Evolutionary conservation across 805 yeast genomes (phyloP).

Genomic region (Saccharomyces paradoxus): DNA sequence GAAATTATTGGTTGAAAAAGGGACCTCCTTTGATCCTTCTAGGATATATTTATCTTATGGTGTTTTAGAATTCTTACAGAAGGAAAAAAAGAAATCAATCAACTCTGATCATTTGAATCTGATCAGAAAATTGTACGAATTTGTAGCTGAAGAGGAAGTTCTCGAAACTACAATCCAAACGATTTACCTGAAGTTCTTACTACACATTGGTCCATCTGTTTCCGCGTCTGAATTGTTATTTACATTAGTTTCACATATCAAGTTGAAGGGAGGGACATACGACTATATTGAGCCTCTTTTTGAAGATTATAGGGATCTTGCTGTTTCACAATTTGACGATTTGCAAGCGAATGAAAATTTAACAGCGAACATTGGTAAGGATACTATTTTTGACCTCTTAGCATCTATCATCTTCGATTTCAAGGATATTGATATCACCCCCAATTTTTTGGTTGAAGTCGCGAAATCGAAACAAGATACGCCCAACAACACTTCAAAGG

Average conservation of each 20-base stretch:
- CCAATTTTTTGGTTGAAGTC: slow-evolving; percentile 24
- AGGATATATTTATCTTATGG: slow-evolving; percentile 56
- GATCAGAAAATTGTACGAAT: slow-evolving; percentile 32
- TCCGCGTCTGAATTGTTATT: slow-evolving; percentile 24
- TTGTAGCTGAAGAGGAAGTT: slow-evolving; percentile 44
- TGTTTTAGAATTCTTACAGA: slow-evolving; percentile 42
- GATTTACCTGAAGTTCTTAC: slow-evolving; percentile 39
- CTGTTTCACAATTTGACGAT: slow-evolving; percentile 32
- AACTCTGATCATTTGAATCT: slow-evolving; percentile 20
- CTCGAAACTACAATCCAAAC: slow-evolving; percentile 45
- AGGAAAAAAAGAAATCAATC: slow-evolving; percentile 14
- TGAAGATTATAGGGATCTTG: slow-evolving; percentile 32
- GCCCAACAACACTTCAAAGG: slow-evolving; percentile 5
- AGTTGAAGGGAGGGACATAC: slow-evolving; percentile 19
- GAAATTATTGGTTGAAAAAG: slow-evolving; percentile 38
- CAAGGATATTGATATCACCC: slow-evolving; percentile 5
- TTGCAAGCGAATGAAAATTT: slow-evolving; percentile 2
- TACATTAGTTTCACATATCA: slow-evolving; percentile 35
- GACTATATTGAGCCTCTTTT: slow-evolving; percentile 30
- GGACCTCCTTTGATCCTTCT: slow-evolving; percentile 60
- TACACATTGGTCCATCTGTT: slow-evolving; percentile 31
- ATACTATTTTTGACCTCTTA: slow-evolving; percentile 19
- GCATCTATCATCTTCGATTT: slow-evolving; percentile 19
- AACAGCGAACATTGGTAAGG: slow-evolving; percentile 1
- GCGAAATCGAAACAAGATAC: slow-evolving; percentile 14